Base-by-base conservation (phyloP, 192 early-diverging fungal genomes). In the Entomortierella lignicola region DNA sequence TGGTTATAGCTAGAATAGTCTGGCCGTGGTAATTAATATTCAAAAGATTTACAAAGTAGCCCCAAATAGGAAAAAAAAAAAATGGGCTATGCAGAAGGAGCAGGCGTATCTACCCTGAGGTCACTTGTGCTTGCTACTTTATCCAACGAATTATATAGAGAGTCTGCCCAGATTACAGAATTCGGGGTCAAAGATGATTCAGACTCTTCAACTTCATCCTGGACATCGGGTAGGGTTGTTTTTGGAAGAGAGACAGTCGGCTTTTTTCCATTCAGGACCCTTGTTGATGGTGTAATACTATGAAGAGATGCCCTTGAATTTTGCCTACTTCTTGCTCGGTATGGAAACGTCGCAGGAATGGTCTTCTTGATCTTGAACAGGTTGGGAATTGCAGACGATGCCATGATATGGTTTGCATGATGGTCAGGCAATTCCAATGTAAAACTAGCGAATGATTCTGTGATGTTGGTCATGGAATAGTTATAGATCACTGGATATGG, bases 391-490 rank as follows among this genome's bases (percentile, higher is more conserved):
- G 48, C 62, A 20, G 67, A 70, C 5, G 62, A 69, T 0, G 55
- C 48, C 51, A 79, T 70, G 51, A 79, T 27, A 41, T 66, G 44
- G 11, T 60, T 44, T 15, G 50, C 74, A 1, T 69, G 74, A 30
- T 69, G 66, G 27, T 79, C 67, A 18, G 64, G 64, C 29, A 79
- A n/a, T 20, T 79, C 74, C 25, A 79, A 34, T 1, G 66, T 79
- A 20, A 79, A 79, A 11, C 67, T 79, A 1, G 67, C 55, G 26
- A 79, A 65, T 0, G 74, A 70, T 1, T 79, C 55, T 0, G 55
- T 63, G 52, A 79, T 79, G 26, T 79, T 79, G 61, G 74, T 47
- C 74, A 79, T 70, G 6, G 74, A 79, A 12, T 31, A 25, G 47
- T 70, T 79, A 42, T 70, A 67, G 8, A 65, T 60, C 26, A 60